phyloP scores from a whole-genome alignment of 768 basidiomycete species.

The Mycena vitilis region DNA sequence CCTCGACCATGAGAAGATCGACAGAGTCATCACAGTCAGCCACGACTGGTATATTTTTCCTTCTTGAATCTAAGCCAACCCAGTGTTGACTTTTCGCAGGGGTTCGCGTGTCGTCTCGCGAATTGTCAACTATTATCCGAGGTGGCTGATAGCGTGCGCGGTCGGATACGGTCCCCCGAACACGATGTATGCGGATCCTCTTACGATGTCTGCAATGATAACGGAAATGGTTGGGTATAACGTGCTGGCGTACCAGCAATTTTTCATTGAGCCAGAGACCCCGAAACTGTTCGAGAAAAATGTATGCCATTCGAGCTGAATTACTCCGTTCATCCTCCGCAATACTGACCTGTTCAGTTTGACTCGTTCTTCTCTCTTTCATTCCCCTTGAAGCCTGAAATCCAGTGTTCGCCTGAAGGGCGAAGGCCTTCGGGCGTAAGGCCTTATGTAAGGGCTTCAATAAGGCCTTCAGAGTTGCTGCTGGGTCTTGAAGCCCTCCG shows the following conservation, averaged over 20 bases:
- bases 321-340: background rate
- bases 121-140: constrained; percentile 50
- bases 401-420: too few species aligned
- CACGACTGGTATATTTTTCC: constrained; percentile 51
- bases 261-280: constrained; percentile 43
- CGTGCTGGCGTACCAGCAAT: constrained; percentile 14
- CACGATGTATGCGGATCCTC: constrained; percentile 23
- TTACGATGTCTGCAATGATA: constrained; percentile 30
- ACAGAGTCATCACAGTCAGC: constrained; percentile 48
- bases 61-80: background rate
- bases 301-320: constrained; percentile 37
- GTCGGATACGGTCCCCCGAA: constrained; percentile 49
- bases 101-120: constrained; percentile 48
- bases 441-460: too few species aligned
- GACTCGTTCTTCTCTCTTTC: constrained; percentile 49
- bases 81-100: constrained; percentile 41
- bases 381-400: constrained; percentile 43
- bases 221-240: constrained; percentile 14
- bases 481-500: too few species aligned
- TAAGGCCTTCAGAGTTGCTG: too few species aligned
- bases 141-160: constrained; percentile 54
- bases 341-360: background rate
- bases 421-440: too few species aligned
- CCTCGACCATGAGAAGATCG: constrained; percentile 48
- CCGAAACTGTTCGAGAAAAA: constrained; percentile 49